Evolutionary conservation across 2,329 filamentous ascomycete genomes (phyloP), one percentile per base, ranked within the genome.

Genomic region (Fusarium sp.): DNA sequence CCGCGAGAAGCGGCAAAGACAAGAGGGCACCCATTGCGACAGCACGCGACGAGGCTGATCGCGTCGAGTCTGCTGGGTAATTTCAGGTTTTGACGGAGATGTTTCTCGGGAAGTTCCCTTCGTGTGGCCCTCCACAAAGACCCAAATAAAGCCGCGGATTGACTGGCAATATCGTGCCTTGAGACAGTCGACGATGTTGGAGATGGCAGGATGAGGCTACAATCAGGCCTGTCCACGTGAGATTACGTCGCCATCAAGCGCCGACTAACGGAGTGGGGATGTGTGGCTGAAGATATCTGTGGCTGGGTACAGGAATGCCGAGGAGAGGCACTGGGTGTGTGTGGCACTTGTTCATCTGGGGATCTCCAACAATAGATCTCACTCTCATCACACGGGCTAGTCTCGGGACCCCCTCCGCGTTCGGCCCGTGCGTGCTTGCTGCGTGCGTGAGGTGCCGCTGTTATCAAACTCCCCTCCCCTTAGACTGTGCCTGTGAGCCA

Each of bases 1-100:
- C 80, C 72, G 93, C 94, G 81, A 99, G 84, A 68, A 99, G 85
- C 73, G 96, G 96, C 66, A 99, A 81, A 67, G 95, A 98, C 57
- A 99, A 87, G 76, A 97, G 84, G 73, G 94, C 95, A 77, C 96
- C 96, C 96, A 99, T 99, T 53, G 59, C 73, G 64, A 62, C 47
- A 49, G 49, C 47, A 57, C 56, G 61, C 47, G 65, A 44, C 26
- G 22, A 45, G 22, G 40, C 36, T 50, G 22, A 43, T 46, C 39
- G 49, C 36, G 59, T 58, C n/a, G 36, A 31, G 14, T 44, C 17
- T 26, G 24, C 19, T 14, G 39, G 21, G 22, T 43, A 13, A 10
- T 11, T 13, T 13, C 15, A 19, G 10, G 28, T 14, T 19, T 17
- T 14, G 22, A 26, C 13, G 56, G 11, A 19, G 24, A 14, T 15